Percentiles rank a stretch among this genome's conserved stretches.
Evolutionary conservation across 225 moss, liverwort and hornwort genomes (phyloP).

Genomic region (Straminergon stramineum): DNA sequence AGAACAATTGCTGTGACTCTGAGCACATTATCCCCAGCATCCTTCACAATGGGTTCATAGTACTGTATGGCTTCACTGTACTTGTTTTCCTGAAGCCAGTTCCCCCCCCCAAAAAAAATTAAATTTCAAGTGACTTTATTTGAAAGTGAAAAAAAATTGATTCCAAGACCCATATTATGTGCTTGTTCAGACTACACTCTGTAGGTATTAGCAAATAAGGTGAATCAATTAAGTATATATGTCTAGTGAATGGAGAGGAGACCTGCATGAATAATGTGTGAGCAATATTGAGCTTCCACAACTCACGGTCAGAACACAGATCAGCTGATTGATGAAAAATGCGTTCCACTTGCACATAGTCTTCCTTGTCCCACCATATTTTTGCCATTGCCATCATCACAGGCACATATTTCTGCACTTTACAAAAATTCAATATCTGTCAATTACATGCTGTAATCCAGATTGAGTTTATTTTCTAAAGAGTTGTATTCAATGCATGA

Average conservation of each 20-base stretch:
- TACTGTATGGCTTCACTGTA: constrained; percentile 78
- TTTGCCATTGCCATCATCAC: constrained; percentile 94
- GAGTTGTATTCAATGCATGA: not conserved
- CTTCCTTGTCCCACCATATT: constrained; percentile 95
- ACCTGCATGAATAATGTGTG: constrained; percentile 93
- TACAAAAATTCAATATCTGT: not conserved
- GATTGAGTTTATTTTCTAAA: not conserved
- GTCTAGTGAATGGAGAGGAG: not conserved
- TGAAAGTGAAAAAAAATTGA: not conserved
- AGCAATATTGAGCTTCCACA: constrained; percentile 94
- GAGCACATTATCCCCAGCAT: constrained; percentile 38
- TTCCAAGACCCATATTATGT: not conserved
- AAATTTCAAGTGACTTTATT: too few relatives aligned
- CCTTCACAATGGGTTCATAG: constrained; percentile 83
- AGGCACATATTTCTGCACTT: constrained; percentile 47
- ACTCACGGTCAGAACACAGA: constrained; percentile 46
- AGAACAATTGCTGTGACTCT: constrained; percentile 67
- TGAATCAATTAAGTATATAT: not conserved
- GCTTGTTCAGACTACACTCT: not conserved
- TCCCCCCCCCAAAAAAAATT: too few relatives aligned
- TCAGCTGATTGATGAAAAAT: constrained; percentile 68
- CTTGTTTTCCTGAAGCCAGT: constrained; percentile 43
- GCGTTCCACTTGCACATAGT: constrained; percentile 63
- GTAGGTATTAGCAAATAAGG: not conserved
- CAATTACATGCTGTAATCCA: not conserved